Evolutionary conservation across 495 filamentous ascomycete genomes (phyloP).

Genomic region (Penicillium egyptiacum): DNA sequence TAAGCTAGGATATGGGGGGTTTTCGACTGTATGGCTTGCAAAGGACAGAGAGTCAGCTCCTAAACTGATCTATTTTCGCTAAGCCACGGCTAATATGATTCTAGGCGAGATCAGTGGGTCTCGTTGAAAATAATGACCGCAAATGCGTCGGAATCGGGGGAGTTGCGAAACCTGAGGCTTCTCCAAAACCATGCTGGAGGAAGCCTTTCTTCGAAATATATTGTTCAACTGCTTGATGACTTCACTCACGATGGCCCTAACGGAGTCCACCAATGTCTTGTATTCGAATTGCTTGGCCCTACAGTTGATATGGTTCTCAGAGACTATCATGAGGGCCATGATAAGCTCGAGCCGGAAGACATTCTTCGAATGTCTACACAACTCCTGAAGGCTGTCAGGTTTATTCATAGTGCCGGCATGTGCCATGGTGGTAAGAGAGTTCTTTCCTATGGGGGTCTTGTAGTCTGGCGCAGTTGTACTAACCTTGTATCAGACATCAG

Average conservation of each 20-base stretch:
- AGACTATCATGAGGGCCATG: conserved; percentile 22
- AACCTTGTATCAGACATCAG: conserved; percentile 21
- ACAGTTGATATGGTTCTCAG: conserved; percentile 20
- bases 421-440: conserved; percentile 30
- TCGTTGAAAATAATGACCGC: conserved; percentile 40
- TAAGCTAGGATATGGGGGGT: conserved; percentile 86
- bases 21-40: conserved; percentile 81
- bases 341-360: conserved; percentile 23
- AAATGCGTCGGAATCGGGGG: conserved; percentile 18
- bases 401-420: conserved; percentile 34
- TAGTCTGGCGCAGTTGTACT: conserved; percentile 6
- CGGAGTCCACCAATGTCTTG: conserved; percentile 45
- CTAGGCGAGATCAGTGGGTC: conserved; percentile 33
- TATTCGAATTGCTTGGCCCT: conserved; percentile 46
- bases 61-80: background rate
- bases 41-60: conserved; percentile 28
- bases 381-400: conserved; percentile 29
- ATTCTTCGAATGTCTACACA: conserved; percentile 30
- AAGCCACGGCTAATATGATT: conserved; percentile 14
- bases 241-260: conserved; percentile 45
- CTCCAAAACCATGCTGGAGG: conserved; percentile 10
- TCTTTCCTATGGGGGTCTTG: background rate
- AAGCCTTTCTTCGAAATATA: conserved; percentile 18
- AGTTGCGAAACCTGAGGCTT: conserved; percentile 16
- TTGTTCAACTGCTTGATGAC: conserved; percentile 39